Percentiles rank a stretch among this genome's conserved stretches.
Conservation (phyloP, 441 rosid genomes). For the Croton setiger region DNA sequence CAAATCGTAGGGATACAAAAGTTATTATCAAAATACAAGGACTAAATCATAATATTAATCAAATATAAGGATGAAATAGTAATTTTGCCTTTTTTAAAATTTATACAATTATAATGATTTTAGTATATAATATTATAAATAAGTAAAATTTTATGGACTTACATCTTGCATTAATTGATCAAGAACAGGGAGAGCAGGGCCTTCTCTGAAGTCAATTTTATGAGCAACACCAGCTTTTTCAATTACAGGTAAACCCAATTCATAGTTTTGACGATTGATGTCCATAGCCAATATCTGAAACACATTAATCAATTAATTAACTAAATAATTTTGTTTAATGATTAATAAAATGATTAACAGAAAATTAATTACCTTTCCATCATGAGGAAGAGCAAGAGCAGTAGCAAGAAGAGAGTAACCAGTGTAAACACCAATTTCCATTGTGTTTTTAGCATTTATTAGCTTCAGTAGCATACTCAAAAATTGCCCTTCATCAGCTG, state of each 20-base stretch:
- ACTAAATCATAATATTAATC: too few relatives aligned
- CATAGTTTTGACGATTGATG: constrained; percentile 84
- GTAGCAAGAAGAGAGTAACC: constrained; percentile 97
- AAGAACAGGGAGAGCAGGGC: constrained; percentile 94
- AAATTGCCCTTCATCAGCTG: constrained; percentile 96
- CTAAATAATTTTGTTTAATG: too few relatives aligned
- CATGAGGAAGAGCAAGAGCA: constrained; percentile 94
- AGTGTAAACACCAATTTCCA: constrained; percentile 98
- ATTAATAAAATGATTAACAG: too few relatives aligned
- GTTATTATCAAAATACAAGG: too few relatives aligned
- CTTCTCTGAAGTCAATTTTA: constrained; percentile 93
- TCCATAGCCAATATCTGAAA: constrained; percentile 92
- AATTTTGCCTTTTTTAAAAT: too few relatives aligned
- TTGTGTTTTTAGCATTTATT: constrained; percentile 91
- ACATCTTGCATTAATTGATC: constrained; percentile 78
- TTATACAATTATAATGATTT: too few relatives aligned
- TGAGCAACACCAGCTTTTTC: constrained; percentile 89
- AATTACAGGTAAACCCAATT: constrained; percentile 81
- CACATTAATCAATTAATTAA: background rate
- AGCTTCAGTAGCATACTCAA: constrained; percentile 85
- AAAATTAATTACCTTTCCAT: constrained; percentile 61
- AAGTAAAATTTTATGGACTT: background rate
- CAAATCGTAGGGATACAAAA: too few relatives aligned
- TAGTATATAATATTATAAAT: too few relatives aligned
- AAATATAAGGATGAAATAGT: too few relatives aligned